A percentile compares a stretch with the other conserved stretches of the same genome.
phyloP scores from a whole-genome alignment of 73 alveolate species.

The Breviolum minutum region DNA sequence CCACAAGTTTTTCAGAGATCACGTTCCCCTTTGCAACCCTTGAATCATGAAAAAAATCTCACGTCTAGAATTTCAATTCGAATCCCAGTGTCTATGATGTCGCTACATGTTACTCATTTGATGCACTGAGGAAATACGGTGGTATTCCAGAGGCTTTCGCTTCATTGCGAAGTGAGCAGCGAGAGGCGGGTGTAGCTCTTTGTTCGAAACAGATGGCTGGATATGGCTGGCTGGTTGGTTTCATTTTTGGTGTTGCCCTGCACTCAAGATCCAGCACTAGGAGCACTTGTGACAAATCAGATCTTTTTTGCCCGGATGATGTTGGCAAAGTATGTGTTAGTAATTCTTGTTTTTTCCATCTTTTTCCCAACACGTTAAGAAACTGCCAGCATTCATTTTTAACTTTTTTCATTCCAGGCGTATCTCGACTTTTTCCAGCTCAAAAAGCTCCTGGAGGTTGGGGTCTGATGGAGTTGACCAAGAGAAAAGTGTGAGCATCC shows the following conservation, averaged over 20 bases:
- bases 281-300: too few relatives aligned
- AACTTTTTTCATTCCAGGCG: not conserved
- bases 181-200: not conserved
- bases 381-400: not conserved
- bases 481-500: too few relatives aligned
- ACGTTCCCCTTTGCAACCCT: too few relatives aligned
- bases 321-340: too few relatives aligned
- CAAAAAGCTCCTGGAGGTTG: constrained; percentile 59
- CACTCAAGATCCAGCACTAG: too few relatives aligned
- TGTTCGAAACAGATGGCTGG: too few relatives aligned
- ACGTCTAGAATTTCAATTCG: too few relatives aligned
- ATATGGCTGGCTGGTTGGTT: too few relatives aligned
- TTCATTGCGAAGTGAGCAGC: constrained; percentile 50
- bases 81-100: too few relatives aligned
- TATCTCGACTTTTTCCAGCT: constrained; percentile 58
- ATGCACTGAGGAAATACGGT: constrained; percentile 41
- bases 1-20: not conserved
- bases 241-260: too few relatives aligned
- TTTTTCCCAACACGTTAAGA: not conserved
- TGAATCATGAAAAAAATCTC: not conserved
- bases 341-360: not conserved
- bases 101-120: not conserved
- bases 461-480: not conserved
- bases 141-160: constrained; percentile 70
- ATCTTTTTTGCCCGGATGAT: too few relatives aligned